Evolutionary conservation across 2,329 filamentous ascomycete species (phyloP), one percentile per base, ranked within the genome.

Genomic region (Sporothrix curviconia): DNA sequence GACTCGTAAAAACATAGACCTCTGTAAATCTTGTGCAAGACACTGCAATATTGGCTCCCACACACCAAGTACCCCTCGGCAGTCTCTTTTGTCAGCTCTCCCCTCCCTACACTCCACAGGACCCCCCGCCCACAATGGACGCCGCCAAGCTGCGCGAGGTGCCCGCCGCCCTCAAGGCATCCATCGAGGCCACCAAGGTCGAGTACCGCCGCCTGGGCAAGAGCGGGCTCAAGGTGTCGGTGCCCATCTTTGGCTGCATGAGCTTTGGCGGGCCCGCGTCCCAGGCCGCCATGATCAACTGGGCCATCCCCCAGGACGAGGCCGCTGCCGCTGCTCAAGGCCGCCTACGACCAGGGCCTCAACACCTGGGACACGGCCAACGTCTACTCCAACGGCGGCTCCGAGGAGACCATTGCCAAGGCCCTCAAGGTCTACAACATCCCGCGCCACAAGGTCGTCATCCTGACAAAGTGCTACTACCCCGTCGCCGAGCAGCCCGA

Each of bases 261-360:
- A 74, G 70, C 60, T 76, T 77, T 59, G 79, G 79, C 52, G 66
- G 67, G 39, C 63, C 67, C 2, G 64, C 74, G 39, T 80, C 44
- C 15, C 24, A 47, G 77, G 77, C 71, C 74, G 51, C 64, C 68
- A 4, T 80, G 76, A 32, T 47, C 44, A 19, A 19, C 44, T 47
- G 44, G 76, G 72, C 78, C 14, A 61, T 78, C 49, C 70, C 77
- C 50, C 52, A 60, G 47, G 50, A 28, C 24, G 56, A 72, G 67
- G 74, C n/a, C 80, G 24, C 70, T 84, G 9, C 80, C 80, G 3
- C 67, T 85, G 3, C 76, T 85, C 59, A 81, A 85, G 68, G 76
- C 80, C 25, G 82, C 82, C 5, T 85, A 81, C 68, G 80, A 85
- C 60, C 69, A 70, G 17, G 82, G 82, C 17, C 71, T 85, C 53